These are phyloP conservation scores for Penicillium sp. DNA, from an alignment of 2,329 filamentous ascomycete species.

Conservation along the genomic window DNA sequence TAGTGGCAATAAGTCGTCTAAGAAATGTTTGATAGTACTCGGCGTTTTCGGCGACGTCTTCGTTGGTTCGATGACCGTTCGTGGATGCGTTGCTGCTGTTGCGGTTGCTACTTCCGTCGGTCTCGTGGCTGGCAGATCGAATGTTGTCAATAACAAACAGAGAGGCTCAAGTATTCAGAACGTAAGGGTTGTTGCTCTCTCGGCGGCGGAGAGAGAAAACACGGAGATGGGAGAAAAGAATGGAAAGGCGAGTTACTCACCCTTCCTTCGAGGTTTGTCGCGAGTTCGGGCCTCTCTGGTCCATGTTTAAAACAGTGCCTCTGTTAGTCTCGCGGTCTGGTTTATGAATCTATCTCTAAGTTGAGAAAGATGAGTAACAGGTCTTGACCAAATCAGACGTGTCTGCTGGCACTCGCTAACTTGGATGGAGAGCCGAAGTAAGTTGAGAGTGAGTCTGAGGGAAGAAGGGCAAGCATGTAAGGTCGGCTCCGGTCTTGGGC, in stretches of 20 bases:
- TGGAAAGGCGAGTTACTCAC: slow-evolving; percentile 11
- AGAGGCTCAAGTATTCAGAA: neutral
- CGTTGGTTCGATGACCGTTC: slow-evolving; percentile 4
- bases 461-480: neutral
- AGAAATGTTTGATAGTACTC: slow-evolving; percentile 35
- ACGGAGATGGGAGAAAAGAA: neutral
- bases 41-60: slow-evolving; percentile 15
- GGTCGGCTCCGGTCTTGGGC: neutral
- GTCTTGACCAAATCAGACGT: neutral
- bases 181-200: neutral
- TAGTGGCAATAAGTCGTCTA: slow-evolving; percentile 29
- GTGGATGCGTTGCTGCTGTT: slow-evolving; percentile 9
- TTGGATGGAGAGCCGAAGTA: neutral
- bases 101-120: slow-evolving; percentile 14
- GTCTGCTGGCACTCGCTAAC: neutral
- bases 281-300: slow-evolving; percentile 4
- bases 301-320: slow-evolving; percentile 4
- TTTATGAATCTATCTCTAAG: neutral
- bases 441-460: neutral
- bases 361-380: neutral
- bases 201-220: neutral
- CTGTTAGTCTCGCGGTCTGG: neutral
- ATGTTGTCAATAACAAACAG: slow-evolving; percentile 11
- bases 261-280: slow-evolving; percentile 15
- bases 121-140: slow-evolving; percentile 11